Evolutionary conservation across 257 asterid genomes (phyloP).

Genomic region (Dorcoceras hygrometricum): DNA sequence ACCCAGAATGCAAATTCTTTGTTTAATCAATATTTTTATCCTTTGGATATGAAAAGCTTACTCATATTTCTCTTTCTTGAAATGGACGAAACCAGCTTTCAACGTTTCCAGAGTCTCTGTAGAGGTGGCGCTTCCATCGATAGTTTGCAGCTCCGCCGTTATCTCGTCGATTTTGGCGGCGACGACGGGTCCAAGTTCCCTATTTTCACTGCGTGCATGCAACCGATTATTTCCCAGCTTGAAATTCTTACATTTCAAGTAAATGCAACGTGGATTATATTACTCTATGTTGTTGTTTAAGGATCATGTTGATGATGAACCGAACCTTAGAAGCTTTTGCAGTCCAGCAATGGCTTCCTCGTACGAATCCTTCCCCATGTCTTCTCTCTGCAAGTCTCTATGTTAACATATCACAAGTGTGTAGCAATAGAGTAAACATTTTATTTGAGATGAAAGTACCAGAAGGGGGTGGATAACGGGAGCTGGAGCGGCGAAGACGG

Average conservation of each 20-base stretch:
- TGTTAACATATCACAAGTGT: no score
- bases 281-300: not conserved
- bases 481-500: slow-evolving; percentile 6
- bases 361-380: slow-evolving; percentile 64
- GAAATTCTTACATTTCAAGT: not conserved
- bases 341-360: slow-evolving; percentile 84
- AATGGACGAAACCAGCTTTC: slow-evolving; percentile 70
- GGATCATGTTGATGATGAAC: not conserved
- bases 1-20: slow-evolving; percentile 6
- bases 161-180: slow-evolving; percentile 67
- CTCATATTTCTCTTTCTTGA: slow-evolving; percentile 91
- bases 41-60: slow-evolving; percentile 28
- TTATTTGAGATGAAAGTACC: not conserved
- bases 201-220: slow-evolving; percentile 63
- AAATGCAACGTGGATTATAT: not conserved
- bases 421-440: no score
- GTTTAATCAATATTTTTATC: not conserved
- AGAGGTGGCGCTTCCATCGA: slow-evolving; percentile 34
- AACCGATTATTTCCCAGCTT: not conserved
- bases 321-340: slow-evolving; percentile 78
- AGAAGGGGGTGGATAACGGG: not conserved
- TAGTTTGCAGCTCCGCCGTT: slow-evolving; percentile 60
- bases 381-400: slow-evolving; percentile 61
- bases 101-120: slow-evolving; percentile 59
- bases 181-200: slow-evolving; percentile 69